Evolutionary conservation across 1,284 basidiomycete genomes (phyloP), one percentile per base, ranked within the genome.

Genomic region (Ustilago loliicola): DNA sequence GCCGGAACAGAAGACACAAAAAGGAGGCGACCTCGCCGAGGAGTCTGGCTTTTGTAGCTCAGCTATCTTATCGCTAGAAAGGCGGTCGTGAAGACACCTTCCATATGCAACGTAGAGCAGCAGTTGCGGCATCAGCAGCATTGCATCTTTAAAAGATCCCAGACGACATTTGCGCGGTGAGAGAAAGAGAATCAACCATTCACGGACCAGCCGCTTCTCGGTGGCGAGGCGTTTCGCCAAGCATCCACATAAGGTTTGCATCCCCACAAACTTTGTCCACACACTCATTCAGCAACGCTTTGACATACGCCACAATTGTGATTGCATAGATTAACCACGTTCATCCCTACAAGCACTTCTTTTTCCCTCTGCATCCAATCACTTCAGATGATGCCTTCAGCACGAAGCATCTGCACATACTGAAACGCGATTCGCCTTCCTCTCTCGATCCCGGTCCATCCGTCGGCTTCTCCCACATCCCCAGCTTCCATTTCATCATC

Each of bases 401-500:
- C 72, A 17, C 77, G 61, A 29, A 79, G 60, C 68, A 79, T 71
- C 58, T 75, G 77, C 13, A 79, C 77, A 34, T 79, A 79, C 65
- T 69, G 64, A 23, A 79, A 75, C 0, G 77, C 77, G 19, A 79
- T 66, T 1, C 77, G 45, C 29, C 77, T 57, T 2, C 72, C 77
- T 21, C 77, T 53, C 25, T 79, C 77, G 36, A 79, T 61, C 0
- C 77, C 77, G 0, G 58, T 61, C 77, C 77, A 79, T 11, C 72
- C 72, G 3, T 66, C 64, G 19, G 21, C 47, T 17, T 30, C 66
- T 9, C 19, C 63, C 10, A 27, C 55, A 8, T n/a, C 32, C 1
- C 25, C 42, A 23, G 8, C 30, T 0, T 62, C 36, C 2, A 32
- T 38, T 19, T 30, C 34, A 21, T 34, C 48, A 21, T 71, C 71